Evolutionary conservation across 768 basidiomycete species (phyloP).

Genomic region (Lactifluus volemus): DNA sequence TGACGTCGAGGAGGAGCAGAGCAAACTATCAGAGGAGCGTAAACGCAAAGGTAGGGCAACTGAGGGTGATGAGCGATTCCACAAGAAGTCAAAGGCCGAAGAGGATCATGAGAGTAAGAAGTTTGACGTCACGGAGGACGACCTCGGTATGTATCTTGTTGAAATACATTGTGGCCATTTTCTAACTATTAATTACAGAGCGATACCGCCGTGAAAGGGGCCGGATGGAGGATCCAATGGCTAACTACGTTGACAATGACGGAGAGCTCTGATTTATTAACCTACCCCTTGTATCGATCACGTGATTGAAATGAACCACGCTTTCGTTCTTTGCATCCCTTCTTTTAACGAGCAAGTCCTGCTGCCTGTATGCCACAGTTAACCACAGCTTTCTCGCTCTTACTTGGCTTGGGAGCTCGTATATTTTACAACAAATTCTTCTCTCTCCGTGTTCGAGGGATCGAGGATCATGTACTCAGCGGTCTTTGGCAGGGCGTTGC

Average conservation of each 20-base stretch:
- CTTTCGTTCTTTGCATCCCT: no score
- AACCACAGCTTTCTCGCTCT: constrained; percentile 55
- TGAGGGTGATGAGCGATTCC: constrained; percentile 60
- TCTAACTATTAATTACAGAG: constrained; percentile 44
- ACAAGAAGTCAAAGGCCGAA: constrained; percentile 74
- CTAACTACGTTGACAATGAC: constrained; percentile 70
- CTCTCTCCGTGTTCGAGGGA: constrained; percentile 34
- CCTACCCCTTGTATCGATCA: constrained; percentile 7
- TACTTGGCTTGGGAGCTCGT: constrained; percentile 68
- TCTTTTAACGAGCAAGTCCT: no score
- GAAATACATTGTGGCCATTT: neutral
- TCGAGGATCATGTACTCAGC: constrained; percentile 54
- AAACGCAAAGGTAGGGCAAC: constrained; percentile 28
- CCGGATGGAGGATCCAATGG: constrained; percentile 86
- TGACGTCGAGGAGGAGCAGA: constrained; percentile 21
- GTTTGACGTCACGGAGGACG: constrained; percentile 85
- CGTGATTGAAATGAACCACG: constrained; percentile 14
- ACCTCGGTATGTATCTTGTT: constrained; percentile 49
- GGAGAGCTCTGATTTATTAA: neutral
- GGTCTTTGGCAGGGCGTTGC: constrained; percentile 73
- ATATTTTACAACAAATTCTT: constrained; percentile 53
- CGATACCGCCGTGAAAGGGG: constrained; percentile 77
- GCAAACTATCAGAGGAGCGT: constrained; percentile 18
- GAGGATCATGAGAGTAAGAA: constrained; percentile 59
- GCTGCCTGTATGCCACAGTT: constrained; percentile 30